Conservation (phyloP, 2,329 filamentous ascomycete species). For the Colletotrichum musicola region DNA sequence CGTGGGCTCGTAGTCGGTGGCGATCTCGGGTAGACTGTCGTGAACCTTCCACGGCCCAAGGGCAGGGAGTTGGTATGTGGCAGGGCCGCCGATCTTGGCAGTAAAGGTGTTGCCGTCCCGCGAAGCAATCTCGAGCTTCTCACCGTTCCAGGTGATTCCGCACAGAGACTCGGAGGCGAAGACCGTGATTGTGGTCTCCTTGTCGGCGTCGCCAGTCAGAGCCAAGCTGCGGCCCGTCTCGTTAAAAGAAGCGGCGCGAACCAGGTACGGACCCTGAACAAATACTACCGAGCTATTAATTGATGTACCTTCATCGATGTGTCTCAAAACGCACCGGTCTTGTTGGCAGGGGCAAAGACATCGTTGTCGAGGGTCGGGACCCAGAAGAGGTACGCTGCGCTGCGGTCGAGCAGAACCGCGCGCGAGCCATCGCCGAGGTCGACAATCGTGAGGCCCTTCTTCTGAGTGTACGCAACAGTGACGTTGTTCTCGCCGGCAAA, state of each 20-base stretch:
- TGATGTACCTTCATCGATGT: too few relatives aligned
- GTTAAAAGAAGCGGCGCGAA: constrained; percentile 57
- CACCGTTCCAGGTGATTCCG: constrained; percentile 65
- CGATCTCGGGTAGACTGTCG: constrained; percentile 63
- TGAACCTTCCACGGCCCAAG: constrained; percentile 60
- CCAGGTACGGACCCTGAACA: constrained; percentile 65
- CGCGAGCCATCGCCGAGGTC: constrained; percentile 60
- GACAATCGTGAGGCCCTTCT: constrained; percentile 60
- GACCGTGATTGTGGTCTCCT: constrained; percentile 57
- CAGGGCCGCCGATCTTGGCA: constrained; percentile 45
- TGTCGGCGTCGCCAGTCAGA: constrained; percentile 59
- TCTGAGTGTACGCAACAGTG: constrained; percentile 62
- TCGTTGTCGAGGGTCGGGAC: constrained; percentile 63
- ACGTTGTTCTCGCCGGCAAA: constrained; percentile 54
- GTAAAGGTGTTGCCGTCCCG: constrained; percentile 46
- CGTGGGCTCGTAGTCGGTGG: constrained; percentile 56
- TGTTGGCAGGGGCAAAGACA: constrained; percentile 57
- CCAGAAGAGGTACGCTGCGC: constrained; percentile 69
- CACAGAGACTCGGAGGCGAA: constrained; percentile 60
- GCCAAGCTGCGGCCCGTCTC: constrained; percentile 51
- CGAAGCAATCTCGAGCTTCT: constrained; percentile 47
- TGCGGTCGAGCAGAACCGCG: constrained; percentile 66
- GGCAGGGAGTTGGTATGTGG: constrained; percentile 52
- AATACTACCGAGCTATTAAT: constrained; percentile 52
- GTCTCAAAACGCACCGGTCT: constrained; percentile 54